phyloP scores from a whole-genome alignment of 352 stramenopile species.

The Vaucheria bursata region DNA sequence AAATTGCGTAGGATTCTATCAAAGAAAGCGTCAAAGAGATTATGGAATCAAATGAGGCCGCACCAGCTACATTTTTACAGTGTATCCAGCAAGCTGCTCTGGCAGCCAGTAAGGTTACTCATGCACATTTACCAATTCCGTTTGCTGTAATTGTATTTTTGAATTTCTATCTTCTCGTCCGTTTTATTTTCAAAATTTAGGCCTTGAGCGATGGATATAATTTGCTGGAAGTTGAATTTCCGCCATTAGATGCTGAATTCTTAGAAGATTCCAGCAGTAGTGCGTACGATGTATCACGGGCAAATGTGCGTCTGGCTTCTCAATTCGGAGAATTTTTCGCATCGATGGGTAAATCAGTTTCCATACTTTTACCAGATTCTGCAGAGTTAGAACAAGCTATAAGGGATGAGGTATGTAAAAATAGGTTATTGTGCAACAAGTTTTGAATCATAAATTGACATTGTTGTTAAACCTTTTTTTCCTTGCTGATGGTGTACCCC shows the following conservation, averaged over 20 bases:
- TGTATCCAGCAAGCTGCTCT: slow-evolving; percentile 37
- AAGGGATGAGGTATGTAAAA: slow-evolving; percentile 30
- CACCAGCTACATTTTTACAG: slow-evolving; percentile 38
- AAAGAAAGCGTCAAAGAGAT: background rate
- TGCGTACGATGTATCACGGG: slow-evolving; percentile 56
- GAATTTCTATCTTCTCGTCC: background rate
- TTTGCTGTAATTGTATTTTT: background rate
- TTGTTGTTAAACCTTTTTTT: no score
- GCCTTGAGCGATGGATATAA: slow-evolving; percentile 47
- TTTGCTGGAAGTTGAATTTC: slow-evolving; percentile 58
- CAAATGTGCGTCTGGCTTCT: slow-evolving; percentile 61
- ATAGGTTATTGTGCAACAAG: no score
- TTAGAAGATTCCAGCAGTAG: slow-evolving; percentile 47
- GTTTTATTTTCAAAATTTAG: slow-evolving; percentile 18
- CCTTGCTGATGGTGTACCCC: no score
- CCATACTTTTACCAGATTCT: slow-evolving; percentile 33
- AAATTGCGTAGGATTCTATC: slow-evolving; percentile 10
- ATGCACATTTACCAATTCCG: background rate
- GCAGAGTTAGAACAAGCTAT: slow-evolving; percentile 30
- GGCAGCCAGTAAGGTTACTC: background rate
- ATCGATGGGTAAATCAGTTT: slow-evolving; percentile 46
- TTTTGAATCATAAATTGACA: no score
- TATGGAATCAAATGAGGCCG: slow-evolving; percentile 23
- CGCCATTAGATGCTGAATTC: slow-evolving; percentile 56
- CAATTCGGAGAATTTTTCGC: slow-evolving; percentile 60